Conservation (phyloP, 805 yeast genomes). For the Candida chauliodis region DNA sequence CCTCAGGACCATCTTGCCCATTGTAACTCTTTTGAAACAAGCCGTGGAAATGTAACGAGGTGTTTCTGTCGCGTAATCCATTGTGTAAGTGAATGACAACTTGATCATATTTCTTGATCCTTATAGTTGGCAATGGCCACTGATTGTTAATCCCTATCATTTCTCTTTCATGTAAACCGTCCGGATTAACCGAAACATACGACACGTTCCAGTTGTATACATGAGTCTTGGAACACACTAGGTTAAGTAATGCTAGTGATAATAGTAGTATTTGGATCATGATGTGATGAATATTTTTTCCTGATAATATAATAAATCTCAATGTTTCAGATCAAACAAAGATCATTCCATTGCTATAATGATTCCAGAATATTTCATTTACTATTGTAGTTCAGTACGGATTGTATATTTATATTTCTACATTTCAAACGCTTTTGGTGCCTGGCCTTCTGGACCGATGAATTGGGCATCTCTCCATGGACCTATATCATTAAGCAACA, state of each 20-base stretch:
- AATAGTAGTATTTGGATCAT: background rate
- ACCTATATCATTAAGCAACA: slow-evolving; percentile 85
- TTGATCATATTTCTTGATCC: slow-evolving; percentile 37
- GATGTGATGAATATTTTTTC: background rate
- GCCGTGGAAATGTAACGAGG: slow-evolving; percentile 46
- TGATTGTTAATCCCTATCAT: slow-evolving; percentile 56
- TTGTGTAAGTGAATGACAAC: slow-evolving; percentile 36
- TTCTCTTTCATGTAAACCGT: slow-evolving; percentile 47
- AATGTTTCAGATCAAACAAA: too few species aligned
- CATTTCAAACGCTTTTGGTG: slow-evolving; percentile 50
- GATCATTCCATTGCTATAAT: background rate
- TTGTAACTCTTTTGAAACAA: slow-evolving; percentile 35
- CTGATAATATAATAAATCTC: too few species aligned
- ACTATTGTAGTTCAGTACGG: too few species aligned
- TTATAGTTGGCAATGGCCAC: slow-evolving; percentile 43
- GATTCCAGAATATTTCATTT: too few species aligned
- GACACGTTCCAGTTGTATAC: slow-evolving; percentile 33
- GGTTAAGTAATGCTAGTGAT: background rate
- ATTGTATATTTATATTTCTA: too few species aligned
- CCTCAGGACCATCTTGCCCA: slow-evolving; percentile 45
- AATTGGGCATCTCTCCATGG: slow-evolving; percentile 93
- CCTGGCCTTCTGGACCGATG: slow-evolving; percentile 95
- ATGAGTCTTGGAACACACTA: slow-evolving; percentile 23
- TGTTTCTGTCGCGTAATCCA: slow-evolving; percentile 28
- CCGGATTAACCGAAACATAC: slow-evolving; percentile 51